Evolutionary conservation across 108 stramenopile genomes (phyloP).

Genomic region (Nitzschia sp.): DNA sequence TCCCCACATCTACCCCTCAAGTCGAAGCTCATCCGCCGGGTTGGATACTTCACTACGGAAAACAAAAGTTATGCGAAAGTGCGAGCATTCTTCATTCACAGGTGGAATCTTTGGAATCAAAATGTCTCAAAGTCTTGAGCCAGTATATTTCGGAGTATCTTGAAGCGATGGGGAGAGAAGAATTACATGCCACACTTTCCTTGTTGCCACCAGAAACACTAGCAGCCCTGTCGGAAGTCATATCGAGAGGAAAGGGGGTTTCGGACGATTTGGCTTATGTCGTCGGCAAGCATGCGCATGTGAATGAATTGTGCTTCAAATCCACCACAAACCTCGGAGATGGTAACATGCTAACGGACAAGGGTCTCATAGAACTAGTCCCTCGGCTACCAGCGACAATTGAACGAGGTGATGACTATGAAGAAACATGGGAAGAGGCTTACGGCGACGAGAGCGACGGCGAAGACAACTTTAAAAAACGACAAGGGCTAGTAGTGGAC

Average conservation of each 20-base stretch:
- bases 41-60: constrained; percentile 11
- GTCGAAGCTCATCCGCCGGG: constrained; percentile 14
- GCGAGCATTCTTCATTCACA: no score
- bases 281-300: constrained; percentile 29
- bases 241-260: constrained; percentile 2
- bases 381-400: not conserved
- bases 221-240: constrained; percentile 15
- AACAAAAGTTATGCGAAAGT: not conserved
- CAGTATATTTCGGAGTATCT: constrained; percentile 25
- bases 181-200: constrained; percentile 20
- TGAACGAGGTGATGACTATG: not conserved
- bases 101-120: constrained; percentile 11
- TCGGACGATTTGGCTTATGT: constrained; percentile 19
- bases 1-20: not conserved
- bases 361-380: constrained; percentile 5
- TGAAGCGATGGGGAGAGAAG: constrained; percentile 20
- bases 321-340: not conserved
- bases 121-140: constrained; percentile 3
- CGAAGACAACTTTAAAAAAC: not conserved
- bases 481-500: not conserved
- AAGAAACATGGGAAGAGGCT: constrained; percentile 3
- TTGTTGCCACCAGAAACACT: constrained; percentile 22
- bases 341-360: not conserved
- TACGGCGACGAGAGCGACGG: constrained; percentile 9
- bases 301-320: constrained; percentile 16